Evolutionary conservation across 78 protist species (phyloP).

Genomic region (Trichosphaerium sp.): DNA sequence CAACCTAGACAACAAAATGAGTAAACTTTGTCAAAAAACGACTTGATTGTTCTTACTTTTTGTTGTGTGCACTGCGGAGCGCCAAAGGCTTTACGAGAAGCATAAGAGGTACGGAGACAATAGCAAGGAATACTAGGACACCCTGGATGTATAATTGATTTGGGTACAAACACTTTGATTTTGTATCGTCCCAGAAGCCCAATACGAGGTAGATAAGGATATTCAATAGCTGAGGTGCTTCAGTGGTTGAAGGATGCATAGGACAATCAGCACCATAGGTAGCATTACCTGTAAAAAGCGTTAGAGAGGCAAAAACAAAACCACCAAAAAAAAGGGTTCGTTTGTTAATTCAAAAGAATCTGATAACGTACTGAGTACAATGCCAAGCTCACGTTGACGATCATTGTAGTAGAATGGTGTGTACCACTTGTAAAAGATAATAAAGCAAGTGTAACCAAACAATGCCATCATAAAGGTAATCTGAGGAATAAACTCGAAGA

Average conservation of each 20-base stretch:
- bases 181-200: slow-evolving; percentile 5
- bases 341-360: slow-evolving; percentile 34
- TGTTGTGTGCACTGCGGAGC: background rate
- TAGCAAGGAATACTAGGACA: slow-evolving; percentile 36
- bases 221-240: slow-evolving; percentile 49
- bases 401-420: background rate
- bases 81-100: slow-evolving; percentile 58
- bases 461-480: slow-evolving; percentile 82
- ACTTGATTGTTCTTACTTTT: background rate
- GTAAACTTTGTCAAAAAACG: background rate
- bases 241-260: background rate
- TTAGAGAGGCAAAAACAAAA: background rate
- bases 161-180: background rate
- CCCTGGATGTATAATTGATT: slow-evolving; percentile 39
- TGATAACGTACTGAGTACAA: slow-evolving; percentile 49
- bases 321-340: background rate
- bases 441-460: slow-evolving; percentile 82
- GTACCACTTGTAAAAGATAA: slow-evolving; percentile 52
- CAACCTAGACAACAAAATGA: too few species aligned
- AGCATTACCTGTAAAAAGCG: too few species aligned
- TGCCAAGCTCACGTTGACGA: background rate
- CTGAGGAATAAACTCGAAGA: slow-evolving; percentile 87
- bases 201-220: slow-evolving; percentile 80
- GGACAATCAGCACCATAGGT: background rate
- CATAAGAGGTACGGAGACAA: slow-evolving; percentile 52